Evolutionary conservation across 2,329 filamentous ascomycete genomes (phyloP).

Genomic region (Colletotrichum limetticola): DNA sequence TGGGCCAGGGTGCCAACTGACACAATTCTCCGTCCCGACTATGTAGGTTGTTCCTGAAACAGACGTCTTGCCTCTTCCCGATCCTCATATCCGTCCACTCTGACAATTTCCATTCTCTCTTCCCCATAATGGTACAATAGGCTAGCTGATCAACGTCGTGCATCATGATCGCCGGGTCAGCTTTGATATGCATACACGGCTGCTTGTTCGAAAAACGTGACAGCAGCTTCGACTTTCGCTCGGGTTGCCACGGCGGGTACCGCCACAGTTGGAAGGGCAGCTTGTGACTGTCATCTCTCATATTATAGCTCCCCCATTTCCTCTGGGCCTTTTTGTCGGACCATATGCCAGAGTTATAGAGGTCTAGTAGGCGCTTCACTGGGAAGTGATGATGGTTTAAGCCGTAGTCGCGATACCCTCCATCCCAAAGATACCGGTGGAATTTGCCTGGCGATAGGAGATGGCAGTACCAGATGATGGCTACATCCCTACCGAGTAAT

Average conservation of each 20-base stretch:
- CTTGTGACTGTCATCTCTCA: background rate
- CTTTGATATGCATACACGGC: background rate
- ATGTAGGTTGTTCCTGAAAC: constrained; percentile 4
- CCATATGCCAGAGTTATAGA: constrained; percentile 27
- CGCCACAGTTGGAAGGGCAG: constrained; percentile 34
- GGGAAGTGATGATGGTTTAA: constrained; percentile 37
- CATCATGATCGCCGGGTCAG: background rate
- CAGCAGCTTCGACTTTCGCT: background rate
- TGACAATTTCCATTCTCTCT: constrained; percentile 7
- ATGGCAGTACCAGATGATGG: constrained; percentile 38
- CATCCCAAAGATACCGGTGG: constrained; percentile 34
- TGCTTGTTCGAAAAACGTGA: background rate
- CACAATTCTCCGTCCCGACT: constrained; percentile 1
- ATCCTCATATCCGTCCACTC: constrained; percentile 28
- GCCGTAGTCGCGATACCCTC: constrained; percentile 25
- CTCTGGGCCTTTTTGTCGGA: constrained; percentile 13
- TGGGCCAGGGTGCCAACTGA: constrained; percentile 30
- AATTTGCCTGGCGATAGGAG: constrained; percentile 33
- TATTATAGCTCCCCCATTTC: constrained; percentile 30
- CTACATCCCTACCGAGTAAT: constrained; percentile 34
- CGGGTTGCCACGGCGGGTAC: constrained; percentile 18
- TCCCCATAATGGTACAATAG: background rate
- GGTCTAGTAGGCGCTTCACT: constrained; percentile 2
- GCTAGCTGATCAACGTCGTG: background rate
- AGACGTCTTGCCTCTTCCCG: background rate